Percentiles rank a stretch among this genome's conserved stretches.
phyloP scores from a whole-genome alignment of 768 basidiomycete species.

The Lactifluus rugatus region DNA sequence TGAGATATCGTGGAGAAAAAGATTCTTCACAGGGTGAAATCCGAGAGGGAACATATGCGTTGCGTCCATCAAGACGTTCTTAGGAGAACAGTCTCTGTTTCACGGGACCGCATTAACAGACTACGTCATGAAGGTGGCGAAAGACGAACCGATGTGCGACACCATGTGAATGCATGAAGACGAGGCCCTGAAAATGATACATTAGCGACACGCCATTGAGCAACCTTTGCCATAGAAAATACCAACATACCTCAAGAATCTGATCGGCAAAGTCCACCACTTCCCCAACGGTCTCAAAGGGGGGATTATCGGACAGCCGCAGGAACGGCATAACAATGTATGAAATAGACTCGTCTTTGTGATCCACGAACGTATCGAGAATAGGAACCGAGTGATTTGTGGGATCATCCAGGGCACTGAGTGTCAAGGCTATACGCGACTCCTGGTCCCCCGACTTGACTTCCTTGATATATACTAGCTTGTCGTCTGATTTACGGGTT shows the following conservation, averaged over 20 bases:
- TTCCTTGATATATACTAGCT: constrained; percentile 26
- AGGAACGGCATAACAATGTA: constrained; percentile 19
- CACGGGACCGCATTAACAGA: background rate
- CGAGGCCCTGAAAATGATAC: constrained; percentile 7
- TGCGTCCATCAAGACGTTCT: constrained; percentile 14
- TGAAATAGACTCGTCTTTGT: background rate
- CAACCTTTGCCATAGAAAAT: background rate
- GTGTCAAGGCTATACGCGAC: constrained; percentile 11
- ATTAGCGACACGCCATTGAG: background rate
- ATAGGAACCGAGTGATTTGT: constrained; percentile 15
- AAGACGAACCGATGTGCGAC: constrained; percentile 12
- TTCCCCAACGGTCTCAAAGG: background rate
- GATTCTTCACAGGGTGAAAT: constrained; percentile 3
- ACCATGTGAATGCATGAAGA: constrained; percentile 14
- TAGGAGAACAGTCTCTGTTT: background rate
- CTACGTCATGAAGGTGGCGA: background rate
- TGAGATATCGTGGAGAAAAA: background rate
- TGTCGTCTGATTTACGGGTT: constrained; percentile 23
- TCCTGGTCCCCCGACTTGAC: constrained; percentile 16
- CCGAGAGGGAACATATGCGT: constrained; percentile 8
- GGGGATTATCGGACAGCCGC: background rate
- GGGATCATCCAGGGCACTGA: background rate
- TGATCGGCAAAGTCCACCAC: constrained; percentile 16
- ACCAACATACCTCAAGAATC: constrained; percentile 3
- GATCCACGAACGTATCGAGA: constrained; percentile 9